phyloP scores from a whole-genome alignment of 1,284 basidiomycete species.

The Puccinia triticina region DNA sequence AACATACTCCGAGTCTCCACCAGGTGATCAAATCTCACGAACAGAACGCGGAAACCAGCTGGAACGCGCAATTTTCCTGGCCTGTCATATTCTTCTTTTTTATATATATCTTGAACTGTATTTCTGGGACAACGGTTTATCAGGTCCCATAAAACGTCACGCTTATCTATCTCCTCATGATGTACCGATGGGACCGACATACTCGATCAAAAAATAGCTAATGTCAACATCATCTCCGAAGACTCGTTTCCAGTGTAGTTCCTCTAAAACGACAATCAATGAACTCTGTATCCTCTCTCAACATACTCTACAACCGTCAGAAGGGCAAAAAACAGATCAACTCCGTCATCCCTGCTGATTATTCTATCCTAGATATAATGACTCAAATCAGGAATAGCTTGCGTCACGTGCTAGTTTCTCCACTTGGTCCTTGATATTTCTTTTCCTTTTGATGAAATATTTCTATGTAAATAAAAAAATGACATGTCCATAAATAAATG shows the following conservation, averaged over 20 bases:
- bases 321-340: background rate
- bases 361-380: background rate
- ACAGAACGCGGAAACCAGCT: background rate
- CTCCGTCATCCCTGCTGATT: background rate
- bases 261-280: background rate
- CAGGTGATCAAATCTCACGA: slow-evolving; percentile 7
- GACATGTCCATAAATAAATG: background rate
- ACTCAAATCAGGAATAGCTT: background rate
- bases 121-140: slow-evolving; percentile 11
- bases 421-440: background rate
- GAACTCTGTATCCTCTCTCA: background rate
- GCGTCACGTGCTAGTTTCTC: background rate
- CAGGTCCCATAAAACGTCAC: background rate
- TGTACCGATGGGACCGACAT: background rate
- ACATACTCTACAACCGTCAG: background rate
- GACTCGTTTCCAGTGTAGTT: background rate
- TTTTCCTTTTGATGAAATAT: background rate
- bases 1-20: background rate
- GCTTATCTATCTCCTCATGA: background rate
- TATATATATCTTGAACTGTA: background rate
- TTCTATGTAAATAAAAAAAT: background rate
- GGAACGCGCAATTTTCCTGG: background rate
- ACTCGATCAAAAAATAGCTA: background rate
- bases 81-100: background rate
- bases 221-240: background rate